Base-by-base conservation (phyloP, 768 basidiomycete species). In the Chalciporus sphaerocephalus region DNA sequence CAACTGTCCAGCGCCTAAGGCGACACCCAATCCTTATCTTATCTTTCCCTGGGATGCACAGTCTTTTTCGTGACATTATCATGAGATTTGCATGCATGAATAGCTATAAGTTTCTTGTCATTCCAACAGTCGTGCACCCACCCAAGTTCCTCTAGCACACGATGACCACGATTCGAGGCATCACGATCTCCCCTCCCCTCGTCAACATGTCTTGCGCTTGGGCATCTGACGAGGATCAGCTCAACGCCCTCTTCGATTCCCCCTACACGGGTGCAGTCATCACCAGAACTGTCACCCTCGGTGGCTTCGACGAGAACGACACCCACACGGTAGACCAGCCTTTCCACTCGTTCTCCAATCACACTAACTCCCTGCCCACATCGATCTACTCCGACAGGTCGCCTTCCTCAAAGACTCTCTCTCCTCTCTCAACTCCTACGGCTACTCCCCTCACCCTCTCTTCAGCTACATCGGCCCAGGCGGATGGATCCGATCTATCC, bases 341-440 rank as follows among this genome's bases (percentile, higher is more conserved):
- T 8, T 5, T 7, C 15, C 9, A 5, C 17, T 8, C 10, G 17
- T 11, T 25, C 16, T 16, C 13, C 41, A 40, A 16, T 16, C 16
- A 2, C 28, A 6, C 34, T 6, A 39, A 12, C 27, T 15, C 23
- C 15, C 54, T 56, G 2, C 56, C 32, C 44, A 7, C n/a, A 32
- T 22, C n/a, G 25, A 44, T 38, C 30, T 38, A 41, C 43, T 39
- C 10, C 24, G 6, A 10, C 13, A 88, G 86, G 83, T 86, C 38
- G 78, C 74, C 13, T 85, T 89, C 52, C 50, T 78, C 37, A 66
- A 64, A 30, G 66, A 68, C 12, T 57, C 70, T 8, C 52, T 74
- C 28, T 74, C 86, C n/a, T 81, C 90, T 13, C 58, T 90, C 48
- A 93, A 93, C 61, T 86, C 85, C 0, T 93, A 88, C 64, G 91